Percentiles rank a stretch among this genome's conserved stretches.
phyloP scores from a whole-genome alignment of 1,284 basidiomycete genomes.

The Rhodofomes roseus region DNA sequence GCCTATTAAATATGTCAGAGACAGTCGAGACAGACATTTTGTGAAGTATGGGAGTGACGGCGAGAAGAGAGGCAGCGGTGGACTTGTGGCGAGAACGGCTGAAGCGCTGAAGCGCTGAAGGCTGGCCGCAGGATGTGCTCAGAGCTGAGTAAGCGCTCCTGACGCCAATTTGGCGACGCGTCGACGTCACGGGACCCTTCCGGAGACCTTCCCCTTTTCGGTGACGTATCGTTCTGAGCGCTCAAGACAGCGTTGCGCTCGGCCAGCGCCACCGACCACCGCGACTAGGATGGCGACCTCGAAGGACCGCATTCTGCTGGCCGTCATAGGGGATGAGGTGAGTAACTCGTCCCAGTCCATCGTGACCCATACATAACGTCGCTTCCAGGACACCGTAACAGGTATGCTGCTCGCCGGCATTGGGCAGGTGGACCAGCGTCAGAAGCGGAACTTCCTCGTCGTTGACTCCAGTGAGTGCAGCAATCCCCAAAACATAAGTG shows the following conservation, averaged over 20 bases:
- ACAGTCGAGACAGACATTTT: conserved; percentile 6
- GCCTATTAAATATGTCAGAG: conserved; percentile 61
- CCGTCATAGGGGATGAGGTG: conserved; percentile 95
- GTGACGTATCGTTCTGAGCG: background rate
- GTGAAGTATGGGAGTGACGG: background rate
- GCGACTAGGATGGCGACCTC: conserved; percentile 34
- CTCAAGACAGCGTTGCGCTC: background rate
- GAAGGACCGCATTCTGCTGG: conserved; percentile 84
- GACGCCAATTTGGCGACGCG: background rate
- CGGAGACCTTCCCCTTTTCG: background rate
- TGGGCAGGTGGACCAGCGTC: conserved; percentile 82
- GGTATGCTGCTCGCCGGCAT: conserved; percentile 90
- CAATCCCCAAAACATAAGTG: background rate
- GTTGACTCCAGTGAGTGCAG: conserved; percentile 74
- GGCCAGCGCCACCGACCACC: background rate
- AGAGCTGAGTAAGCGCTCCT: background rate
- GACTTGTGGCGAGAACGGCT: too few relatives aligned
- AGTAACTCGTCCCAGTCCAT: background rate
- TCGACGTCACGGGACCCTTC: conserved; percentile 7
- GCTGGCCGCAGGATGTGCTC: background rate
- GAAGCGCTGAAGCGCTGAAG: too few relatives aligned
- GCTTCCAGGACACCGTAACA: conserved; percentile 85
- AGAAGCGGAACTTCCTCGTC: conserved; percentile 95
- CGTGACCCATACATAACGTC: background rate
- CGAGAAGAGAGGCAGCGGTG: background rate